Evolutionary conservation across 2,329 filamentous ascomycete genomes (phyloP).

Genomic region (Plectosphaerella plurivora): DNA sequence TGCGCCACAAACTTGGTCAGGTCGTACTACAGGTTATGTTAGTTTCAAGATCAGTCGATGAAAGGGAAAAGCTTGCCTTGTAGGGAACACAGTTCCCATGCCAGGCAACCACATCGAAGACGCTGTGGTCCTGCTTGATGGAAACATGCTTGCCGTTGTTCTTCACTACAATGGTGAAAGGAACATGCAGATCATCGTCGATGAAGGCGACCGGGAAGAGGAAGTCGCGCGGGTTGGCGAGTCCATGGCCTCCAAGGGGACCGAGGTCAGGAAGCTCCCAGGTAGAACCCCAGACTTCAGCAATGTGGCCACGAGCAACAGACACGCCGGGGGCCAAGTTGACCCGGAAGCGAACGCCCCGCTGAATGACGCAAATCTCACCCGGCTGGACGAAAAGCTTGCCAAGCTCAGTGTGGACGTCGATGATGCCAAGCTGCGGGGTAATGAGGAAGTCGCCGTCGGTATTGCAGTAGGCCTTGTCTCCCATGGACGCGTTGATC

Average conservation of each 20-base stretch:
- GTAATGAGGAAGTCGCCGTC: conserved; percentile 64
- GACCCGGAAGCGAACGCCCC: conserved; percentile 59
- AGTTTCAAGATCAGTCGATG: neutral
- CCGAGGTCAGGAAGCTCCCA: conserved; percentile 62
- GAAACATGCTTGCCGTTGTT: conserved; percentile 54
- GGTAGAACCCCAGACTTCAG: conserved; percentile 60
- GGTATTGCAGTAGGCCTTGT: conserved; percentile 42
- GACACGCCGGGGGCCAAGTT: conserved; percentile 44
- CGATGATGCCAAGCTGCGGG: conserved; percentile 56
- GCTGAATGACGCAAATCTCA: conserved; percentile 60
- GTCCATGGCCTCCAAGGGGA: conserved; percentile 58
- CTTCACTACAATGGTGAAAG: conserved; percentile 45
- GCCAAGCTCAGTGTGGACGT: conserved; percentile 65
- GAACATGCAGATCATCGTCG: conserved; percentile 23
- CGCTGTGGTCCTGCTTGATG: conserved; percentile 56
- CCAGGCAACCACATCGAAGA: conserved; percentile 65
- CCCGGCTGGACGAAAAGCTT: conserved; percentile 56
- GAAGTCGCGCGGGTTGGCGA: conserved; percentile 63
- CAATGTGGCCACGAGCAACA: conserved; percentile 54
- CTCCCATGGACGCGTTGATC: conserved; percentile 39
- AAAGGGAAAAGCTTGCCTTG: conserved; percentile 27
- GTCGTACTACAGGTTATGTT: conserved; percentile 34
- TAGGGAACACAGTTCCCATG: conserved; percentile 53
- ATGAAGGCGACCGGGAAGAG: conserved; percentile 52
- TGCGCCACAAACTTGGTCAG: conserved; percentile 43